Base-by-base conservation (phyloP, 148 eudicot species). In the Nepenthes gracilis region DNA sequence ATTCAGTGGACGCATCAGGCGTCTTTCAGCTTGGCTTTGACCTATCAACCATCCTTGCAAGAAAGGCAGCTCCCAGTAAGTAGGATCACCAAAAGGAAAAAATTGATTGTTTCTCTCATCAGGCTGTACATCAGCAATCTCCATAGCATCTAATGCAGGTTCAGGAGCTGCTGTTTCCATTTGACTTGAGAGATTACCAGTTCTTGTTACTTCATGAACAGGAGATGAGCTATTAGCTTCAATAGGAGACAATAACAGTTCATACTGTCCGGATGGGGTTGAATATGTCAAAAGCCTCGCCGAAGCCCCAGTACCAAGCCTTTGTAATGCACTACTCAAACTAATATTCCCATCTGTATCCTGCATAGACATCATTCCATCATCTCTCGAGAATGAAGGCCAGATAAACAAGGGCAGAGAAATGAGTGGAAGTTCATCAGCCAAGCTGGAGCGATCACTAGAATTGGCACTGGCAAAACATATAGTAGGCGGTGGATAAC, bases 31-130 rank as follows among this genome's bases (percentile, higher is more conserved):
- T 75, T 88, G 99, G 75, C 89, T 86, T 80, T 93, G 99, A 63
- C 99, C 96, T 40, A 89, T 74, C 72, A 93, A 72, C 99, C 96
- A 93, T 49, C 99, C 99, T 70, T 93, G 99, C 80, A 88, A 78
- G 70, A 93, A 89, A 1, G 99, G 95, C 52, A 93, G 59, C 47
- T 88, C 98, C 96, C 98, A 93, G 62, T 75, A 80, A 55, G 87
- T 71, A 40, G 89, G 84, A 71, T 86, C 95, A 14, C 80, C 77
- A 61, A 89, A 89, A 35, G 96, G 90, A 43, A 88, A 85, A 58
- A 78, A 68, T 38, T 81, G 92, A 59, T 73, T 85, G 68, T 63
- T 79, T 67, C 90, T 78, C 35, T 81, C 95, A 57, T 85, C 90
- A 62, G 82, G 74, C 67, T 72, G 92, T 49, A 59, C 63, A 62